Conservation (phyloP, 768 basidiomycete species). For the Austroboletus eburneus region DNA sequence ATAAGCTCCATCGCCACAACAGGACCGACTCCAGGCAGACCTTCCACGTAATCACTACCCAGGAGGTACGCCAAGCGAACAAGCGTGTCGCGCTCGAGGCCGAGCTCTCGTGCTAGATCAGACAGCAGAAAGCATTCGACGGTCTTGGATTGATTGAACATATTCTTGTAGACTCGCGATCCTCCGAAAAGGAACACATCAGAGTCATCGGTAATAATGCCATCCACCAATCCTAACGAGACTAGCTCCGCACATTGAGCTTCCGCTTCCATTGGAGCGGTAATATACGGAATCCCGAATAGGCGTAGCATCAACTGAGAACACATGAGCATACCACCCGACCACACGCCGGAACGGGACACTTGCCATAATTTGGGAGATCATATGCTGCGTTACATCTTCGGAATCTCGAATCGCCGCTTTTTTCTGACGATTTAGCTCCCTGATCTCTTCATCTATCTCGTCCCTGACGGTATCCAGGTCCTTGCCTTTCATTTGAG, state of each 20-base stretch:
- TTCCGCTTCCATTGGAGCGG: conserved; percentile 99
- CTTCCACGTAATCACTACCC: conserved; percentile 96
- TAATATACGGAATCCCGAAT: conserved; percentile 97
- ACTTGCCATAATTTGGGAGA: conserved; percentile 72
- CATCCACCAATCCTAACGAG: conserved; percentile 82
- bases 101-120: conserved; percentile 85
- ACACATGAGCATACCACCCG: conserved; percentile 5
- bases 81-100: conserved; percentile 80
- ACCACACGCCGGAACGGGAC: background rate
- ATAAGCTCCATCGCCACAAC: conserved; percentile 95
- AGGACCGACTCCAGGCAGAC: conserved; percentile 87
- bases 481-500: conserved; percentile 85
- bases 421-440: conserved; percentile 78
- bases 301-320: conserved; percentile 85
- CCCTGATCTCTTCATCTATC: conserved; percentile 87
- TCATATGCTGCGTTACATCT: conserved; percentile 93
- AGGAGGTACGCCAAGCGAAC: conserved; percentile 89
- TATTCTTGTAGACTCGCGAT: conserved; percentile 94
- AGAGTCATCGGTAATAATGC: conserved; percentile 98
- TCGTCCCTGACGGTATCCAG: conserved; percentile 78
- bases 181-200: conserved; percentile 99
- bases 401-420: conserved; percentile 91
- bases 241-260: conserved; percentile 96
- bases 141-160: conserved; percentile 99
- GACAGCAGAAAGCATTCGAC: conserved; percentile 90